Base-by-base conservation (phyloP, 2,329 filamentous ascomycete genomes). In the Beauveria varroae region DNA sequence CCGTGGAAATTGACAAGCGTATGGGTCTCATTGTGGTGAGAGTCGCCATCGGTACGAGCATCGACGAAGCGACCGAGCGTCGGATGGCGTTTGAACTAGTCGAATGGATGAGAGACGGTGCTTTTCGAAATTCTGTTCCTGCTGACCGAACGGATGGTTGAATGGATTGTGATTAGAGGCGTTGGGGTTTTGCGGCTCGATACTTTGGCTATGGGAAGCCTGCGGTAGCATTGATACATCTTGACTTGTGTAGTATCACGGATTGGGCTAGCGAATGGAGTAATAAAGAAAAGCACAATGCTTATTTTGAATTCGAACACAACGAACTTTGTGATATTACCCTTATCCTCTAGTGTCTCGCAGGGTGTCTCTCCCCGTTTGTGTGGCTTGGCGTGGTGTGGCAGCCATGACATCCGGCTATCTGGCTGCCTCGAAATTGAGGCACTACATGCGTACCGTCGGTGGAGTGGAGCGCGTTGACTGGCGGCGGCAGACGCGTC, bases 21-120 rank as follows among this genome's bases (percentile, higher is more conserved):
- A 78, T 79, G 12, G 76, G 76, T 9, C 72, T 83, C 47, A 79
- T 88, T 68, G 74, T 87, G 20, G 76, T 89, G 46, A 76, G 82
- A 57, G 75, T 84, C 63, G 67, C 70, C 14, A 66, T 67, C 57
- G 69, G 72, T 44, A 69, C 75, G 68, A 73, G 75, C 28, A 71
- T 91, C 65, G 86, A 87, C 63, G 87, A 90, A 72, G 87, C 84
- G 68, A 86, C 86, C 12, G 79, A 92, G 71, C 81, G 91, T 63
- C 80, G 92, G 64, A 77, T 96, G 55, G 88, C 86, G 1, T 97
- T 97, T 74, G 93, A 97, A 76, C 86, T 97, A 65, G 84, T 89
- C 60, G 93, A 97, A 74, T 96, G 89, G 85, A 81, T 91, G 63
- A 73, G 81, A 41, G 76, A 73, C 20, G 78, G 76, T 5, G 74